These are phyloP conservation scores for Nigrospora osmanthi DNA, from an alignment of 2,329 filamentous ascomycete species.

Conservation along the genomic window DNA sequence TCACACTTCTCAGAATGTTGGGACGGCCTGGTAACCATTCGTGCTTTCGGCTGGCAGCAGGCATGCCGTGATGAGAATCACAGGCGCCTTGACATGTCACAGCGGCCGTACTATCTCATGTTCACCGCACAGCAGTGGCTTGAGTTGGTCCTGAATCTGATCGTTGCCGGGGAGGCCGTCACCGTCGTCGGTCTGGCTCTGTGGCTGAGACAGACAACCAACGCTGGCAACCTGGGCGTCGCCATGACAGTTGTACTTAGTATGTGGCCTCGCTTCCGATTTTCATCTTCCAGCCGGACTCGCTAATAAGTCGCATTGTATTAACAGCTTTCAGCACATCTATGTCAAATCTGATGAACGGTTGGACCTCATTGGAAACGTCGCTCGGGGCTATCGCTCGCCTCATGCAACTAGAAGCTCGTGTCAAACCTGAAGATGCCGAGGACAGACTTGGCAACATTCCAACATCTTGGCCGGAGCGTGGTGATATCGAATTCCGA, in stretches of 20 bases:
- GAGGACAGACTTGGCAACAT: background rate
- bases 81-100: background rate
- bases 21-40: background rate
- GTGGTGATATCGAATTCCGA: background rate
- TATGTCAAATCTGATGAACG: background rate
- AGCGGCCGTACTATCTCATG: background rate
- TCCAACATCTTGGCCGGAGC: background rate
- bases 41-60: background rate
- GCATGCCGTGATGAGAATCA: background rate
- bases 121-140: slow-evolving; percentile 12
- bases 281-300: background rate
- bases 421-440: background rate
- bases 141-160: slow-evolving; percentile 13
- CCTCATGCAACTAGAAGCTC: background rate
- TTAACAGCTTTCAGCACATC: background rate
- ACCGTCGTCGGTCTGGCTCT: background rate
- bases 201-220: background rate
- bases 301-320: background rate
- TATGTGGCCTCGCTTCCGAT: background rate
- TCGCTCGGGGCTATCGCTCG: background rate
- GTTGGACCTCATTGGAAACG: background rate
- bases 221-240: background rate
- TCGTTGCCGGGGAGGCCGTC: background rate
- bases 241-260: background rate
- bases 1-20: background rate